Conservation (phyloP, 1,139 yeast species). For the Blastobotrys serpentis region DNA sequence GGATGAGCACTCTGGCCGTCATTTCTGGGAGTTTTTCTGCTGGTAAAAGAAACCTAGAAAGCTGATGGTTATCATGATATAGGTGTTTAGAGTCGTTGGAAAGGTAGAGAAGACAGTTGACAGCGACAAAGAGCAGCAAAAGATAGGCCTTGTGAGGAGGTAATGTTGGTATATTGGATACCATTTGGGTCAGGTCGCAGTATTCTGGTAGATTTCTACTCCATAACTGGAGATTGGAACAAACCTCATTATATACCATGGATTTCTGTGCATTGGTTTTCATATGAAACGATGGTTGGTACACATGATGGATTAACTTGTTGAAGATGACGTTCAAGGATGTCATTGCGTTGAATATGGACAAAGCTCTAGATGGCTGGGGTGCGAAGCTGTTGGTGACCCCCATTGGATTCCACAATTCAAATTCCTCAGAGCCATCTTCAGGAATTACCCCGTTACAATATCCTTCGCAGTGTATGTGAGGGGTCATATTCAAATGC, state of each 20-base stretch:
- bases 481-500: conserved; percentile 23
- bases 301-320: conserved; percentile 16
- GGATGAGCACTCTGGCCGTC: conserved; percentile 14
- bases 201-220: conserved; percentile 20
- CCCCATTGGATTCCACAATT: conserved; percentile 20
- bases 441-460: conserved; percentile 18
- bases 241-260: conserved; percentile 19
- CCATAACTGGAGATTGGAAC: conserved; percentile 20
- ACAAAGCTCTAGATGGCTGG: conserved; percentile 20
- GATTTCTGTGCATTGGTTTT: conserved; percentile 19
- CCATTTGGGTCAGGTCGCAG: conserved; percentile 17
- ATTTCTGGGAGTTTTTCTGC: conserved; percentile 17
- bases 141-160: conserved; percentile 19
- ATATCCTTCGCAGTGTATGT: conserved; percentile 20
- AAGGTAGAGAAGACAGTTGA: conserved; percentile 17
- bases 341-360: conserved; percentile 22
- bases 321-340: conserved; percentile 20
- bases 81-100: conserved; percentile 13
- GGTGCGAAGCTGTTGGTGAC: conserved; percentile 17
- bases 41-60: conserved; percentile 12
- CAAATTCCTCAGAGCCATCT: conserved; percentile 26
- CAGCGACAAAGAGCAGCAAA: conserved; percentile 15
- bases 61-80: conserved; percentile 5
- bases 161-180: conserved; percentile 11
- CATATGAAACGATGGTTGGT: conserved; percentile 17